Evolutionary conservation across 331 rosid species (phyloP).

Genomic region (Dryas integrifolia): DNA sequence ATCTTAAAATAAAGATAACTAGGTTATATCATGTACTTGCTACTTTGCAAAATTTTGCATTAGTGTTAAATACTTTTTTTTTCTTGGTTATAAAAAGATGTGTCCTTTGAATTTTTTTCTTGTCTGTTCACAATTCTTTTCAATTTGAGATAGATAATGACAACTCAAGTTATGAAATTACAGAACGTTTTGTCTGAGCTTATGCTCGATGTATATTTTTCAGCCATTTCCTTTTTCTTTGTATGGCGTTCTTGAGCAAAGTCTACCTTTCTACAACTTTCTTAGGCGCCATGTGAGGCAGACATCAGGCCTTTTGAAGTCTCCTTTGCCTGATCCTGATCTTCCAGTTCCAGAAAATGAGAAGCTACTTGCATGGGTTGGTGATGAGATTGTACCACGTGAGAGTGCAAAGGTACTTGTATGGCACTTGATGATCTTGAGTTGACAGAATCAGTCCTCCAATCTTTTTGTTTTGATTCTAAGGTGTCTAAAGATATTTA

Average conservation of each 20-base stretch:
- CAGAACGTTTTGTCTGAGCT: slow-evolving; percentile 12
- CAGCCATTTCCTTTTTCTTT: slow-evolving; percentile 65
- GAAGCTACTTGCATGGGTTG: slow-evolving; percentile 87
- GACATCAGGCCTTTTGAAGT: slow-evolving; percentile 41
- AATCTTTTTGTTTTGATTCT: slow-evolving; percentile 23
- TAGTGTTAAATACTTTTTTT: neutral
- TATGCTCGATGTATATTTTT: slow-evolving; percentile 23
- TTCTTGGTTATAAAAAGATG: neutral
- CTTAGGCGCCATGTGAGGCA: slow-evolving; percentile 60
- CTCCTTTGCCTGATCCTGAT: slow-evolving; percentile 63
- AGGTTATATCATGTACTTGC: neutral
- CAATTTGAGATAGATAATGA: neutral
- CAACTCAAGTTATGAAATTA: neutral
- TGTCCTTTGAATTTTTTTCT: neutral
- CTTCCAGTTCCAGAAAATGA: slow-evolving; percentile 81
- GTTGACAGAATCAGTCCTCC: slow-evolving; percentile 13
- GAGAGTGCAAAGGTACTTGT: slow-evolving; percentile 72
- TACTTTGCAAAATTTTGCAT: neutral
- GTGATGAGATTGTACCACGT: slow-evolving; percentile 71
- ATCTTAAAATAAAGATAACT: neutral
- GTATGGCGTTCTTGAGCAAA: slow-evolving; percentile 63
- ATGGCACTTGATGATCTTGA: slow-evolving; percentile 10
- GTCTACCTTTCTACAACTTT: slow-evolving; percentile 65
- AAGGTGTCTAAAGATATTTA: slow-evolving; percentile 26
- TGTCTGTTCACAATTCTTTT: neutral